These are phyloP conservation scores for Talaromyces wortmannii DNA, from an alignment of 495 filamentous ascomycete species.

Conservation along the genomic window DNA sequence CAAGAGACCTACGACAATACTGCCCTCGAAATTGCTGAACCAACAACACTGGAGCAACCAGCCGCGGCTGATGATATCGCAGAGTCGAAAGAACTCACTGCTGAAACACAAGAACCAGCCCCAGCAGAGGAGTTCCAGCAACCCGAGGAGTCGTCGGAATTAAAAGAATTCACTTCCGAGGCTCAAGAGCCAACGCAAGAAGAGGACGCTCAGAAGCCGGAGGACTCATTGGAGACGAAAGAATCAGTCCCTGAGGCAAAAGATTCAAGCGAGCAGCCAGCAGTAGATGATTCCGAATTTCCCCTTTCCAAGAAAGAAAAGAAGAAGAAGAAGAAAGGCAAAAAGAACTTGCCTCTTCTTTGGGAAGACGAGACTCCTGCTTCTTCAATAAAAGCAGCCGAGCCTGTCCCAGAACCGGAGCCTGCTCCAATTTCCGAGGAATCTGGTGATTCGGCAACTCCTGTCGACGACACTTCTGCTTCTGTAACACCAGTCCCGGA, in stretches of 20 bases:
- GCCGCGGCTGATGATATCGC: background rate
- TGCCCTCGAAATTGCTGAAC: background rate
- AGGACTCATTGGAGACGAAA: background rate
- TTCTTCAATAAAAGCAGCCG: slow-evolving; percentile 5
- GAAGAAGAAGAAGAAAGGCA: background rate
- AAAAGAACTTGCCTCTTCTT: background rate
- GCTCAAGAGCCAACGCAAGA: no score
- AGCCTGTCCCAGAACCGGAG: slow-evolving; percentile 12
- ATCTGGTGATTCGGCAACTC: background rate
- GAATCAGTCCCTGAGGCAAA: background rate
- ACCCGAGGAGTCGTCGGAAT: background rate
- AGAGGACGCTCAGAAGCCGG: no score
- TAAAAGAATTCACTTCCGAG: background rate
- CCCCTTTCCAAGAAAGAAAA: background rate
- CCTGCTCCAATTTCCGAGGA: background rate
- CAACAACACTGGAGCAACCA: background rate
- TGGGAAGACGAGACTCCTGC: background rate
- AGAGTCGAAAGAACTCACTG: background rate
- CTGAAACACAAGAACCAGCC: background rate
- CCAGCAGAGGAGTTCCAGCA: background rate
- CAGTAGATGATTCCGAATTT: background rate
- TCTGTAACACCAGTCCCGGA: background rate
- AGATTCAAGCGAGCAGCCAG: background rate
- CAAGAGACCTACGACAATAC: background rate
- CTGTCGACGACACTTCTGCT: background rate